Conservation (phyloP, 805 yeast genomes). For the Scheffersomyces amazonensis region DNA sequence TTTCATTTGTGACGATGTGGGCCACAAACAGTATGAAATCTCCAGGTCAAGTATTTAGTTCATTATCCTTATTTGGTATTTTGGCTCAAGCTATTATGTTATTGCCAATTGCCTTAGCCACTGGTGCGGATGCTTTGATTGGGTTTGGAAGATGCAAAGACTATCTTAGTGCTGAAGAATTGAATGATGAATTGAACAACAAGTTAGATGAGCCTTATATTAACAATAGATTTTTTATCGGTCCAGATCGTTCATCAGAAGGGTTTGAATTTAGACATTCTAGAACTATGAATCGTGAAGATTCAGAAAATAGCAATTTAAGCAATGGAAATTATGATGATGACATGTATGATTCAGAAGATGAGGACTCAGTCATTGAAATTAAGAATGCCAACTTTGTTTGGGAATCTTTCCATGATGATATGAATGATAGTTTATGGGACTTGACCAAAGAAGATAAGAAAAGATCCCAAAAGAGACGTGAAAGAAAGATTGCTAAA, state of each 20-base stretch:
- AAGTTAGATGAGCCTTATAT: slow-evolving; percentile 3
- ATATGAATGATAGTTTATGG: slow-evolving; percentile 20
- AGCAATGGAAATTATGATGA: no score
- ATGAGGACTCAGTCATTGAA: slow-evolving; percentile 13
- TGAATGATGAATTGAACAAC: slow-evolving; percentile 10
- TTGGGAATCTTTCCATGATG: slow-evolving; percentile 30
- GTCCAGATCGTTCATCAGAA: background rate
- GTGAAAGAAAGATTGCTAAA: background rate
- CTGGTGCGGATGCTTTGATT: slow-evolving; percentile 44
- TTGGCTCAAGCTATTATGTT: slow-evolving; percentile 44
- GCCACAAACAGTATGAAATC: slow-evolving; percentile 37
- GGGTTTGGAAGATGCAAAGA: slow-evolving; percentile 31
- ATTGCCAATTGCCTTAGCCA: slow-evolving; percentile 42
- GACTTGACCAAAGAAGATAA: slow-evolving; percentile 13
- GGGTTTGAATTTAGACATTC: background rate
- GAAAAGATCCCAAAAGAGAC: slow-evolving; percentile 1
- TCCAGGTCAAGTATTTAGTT: slow-evolving; percentile 40
- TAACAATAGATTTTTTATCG: background rate
- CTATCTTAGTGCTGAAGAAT: slow-evolving; percentile 24
- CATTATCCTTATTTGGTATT: slow-evolving; percentile 39
- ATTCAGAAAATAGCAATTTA: background rate
- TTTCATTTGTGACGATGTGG: slow-evolving; percentile 44
- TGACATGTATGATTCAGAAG: slow-evolving; percentile 1
- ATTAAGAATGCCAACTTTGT: slow-evolving; percentile 24
- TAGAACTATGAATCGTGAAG: background rate